Evolutionary conservation across 495 filamentous ascomycete species (phyloP), one percentile per base, ranked within the genome.

Genomic region (Hypomontagnella monticulosa): DNA sequence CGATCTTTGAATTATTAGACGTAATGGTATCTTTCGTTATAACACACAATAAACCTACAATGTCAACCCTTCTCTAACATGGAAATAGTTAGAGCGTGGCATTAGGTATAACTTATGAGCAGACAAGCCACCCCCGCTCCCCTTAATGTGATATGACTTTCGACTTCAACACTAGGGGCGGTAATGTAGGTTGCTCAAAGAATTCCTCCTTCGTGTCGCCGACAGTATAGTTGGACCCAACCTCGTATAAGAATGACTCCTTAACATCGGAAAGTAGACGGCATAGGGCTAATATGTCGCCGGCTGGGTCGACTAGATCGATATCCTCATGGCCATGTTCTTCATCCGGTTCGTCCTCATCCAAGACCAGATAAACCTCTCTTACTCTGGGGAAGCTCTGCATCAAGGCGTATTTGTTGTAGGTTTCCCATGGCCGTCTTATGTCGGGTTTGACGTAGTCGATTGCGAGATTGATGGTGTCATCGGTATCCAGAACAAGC

Each of bases 341-440:
- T 12, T 72, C 64, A 11, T 48, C 57, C 14, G 46, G 16, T 30
- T 52, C 18, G 36, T 61, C 41, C 32, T 40, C 19, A 52, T 38
- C 53, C 18, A 78, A 49, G 33, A 83, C 80, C 14, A 83, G 38
- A 33, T 73, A 72, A 15, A 79, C 70, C 59, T 82, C 76, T 46
- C 75, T 53, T 16, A 83, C 62, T 1, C 69, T 48, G 1, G 71
- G 74, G 43, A 84, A 84, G 41, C 73, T 75, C 42, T 78, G 73
- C 37, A 84, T 69, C 38, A 83, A 61, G 34, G 70, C 71, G 43
- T 80, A 78, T 69, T 85, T 84, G 69, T 78, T 82, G 60, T 83
- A 85, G 1, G 77, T 76, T 69, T 85, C 82, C 82, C 82, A 85
- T 19, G 80, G 81, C 37, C 81, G 66, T 43, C 80, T 78, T 47